Percentiles rank a stretch among this genome's conserved stretches.
These are phyloP conservation scores for Lentithecium fluviatile DNA, from an alignment of 495 filamentous ascomycete species.

Conservation along the genomic window DNA sequence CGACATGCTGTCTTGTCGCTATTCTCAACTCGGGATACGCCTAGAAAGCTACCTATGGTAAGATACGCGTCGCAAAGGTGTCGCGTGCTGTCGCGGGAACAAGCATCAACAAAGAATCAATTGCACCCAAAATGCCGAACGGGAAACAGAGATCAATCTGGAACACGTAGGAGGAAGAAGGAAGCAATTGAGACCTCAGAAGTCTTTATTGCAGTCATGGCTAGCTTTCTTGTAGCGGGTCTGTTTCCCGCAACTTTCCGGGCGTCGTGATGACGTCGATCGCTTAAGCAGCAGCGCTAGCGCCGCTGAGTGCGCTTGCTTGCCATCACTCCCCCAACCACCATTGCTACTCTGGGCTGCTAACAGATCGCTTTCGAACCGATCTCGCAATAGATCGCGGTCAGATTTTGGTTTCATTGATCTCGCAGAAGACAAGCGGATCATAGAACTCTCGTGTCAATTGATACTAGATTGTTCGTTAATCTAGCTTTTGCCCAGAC, in stretches of 20 bases:
- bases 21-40: not conserved
- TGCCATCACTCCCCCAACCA: not conserved
- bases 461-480: too few relatives aligned
- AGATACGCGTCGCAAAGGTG: not conserved
- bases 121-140: not conserved
- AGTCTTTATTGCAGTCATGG: not conserved
- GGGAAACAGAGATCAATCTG: not conserved
- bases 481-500: too few relatives aligned
- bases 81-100: not conserved
- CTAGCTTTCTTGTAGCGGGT: not conserved
- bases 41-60: not conserved
- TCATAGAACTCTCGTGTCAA: too few relatives aligned
- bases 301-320: not conserved
- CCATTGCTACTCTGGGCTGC: not conserved
- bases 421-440: too few relatives aligned
- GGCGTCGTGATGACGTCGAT: conserved; percentile 1
- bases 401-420: not conserved
- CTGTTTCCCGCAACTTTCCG: not conserved
- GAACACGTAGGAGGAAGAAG: not conserved
- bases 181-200: not conserved
- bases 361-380: not conserved
- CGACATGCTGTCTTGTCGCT: conserved; percentile 15
- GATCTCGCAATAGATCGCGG: not conserved
- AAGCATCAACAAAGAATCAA: not conserved
- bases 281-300: not conserved